Conservation (phyloP, 2,329 filamentous ascomycete genomes). For the Scedosporium boydii region DNA sequence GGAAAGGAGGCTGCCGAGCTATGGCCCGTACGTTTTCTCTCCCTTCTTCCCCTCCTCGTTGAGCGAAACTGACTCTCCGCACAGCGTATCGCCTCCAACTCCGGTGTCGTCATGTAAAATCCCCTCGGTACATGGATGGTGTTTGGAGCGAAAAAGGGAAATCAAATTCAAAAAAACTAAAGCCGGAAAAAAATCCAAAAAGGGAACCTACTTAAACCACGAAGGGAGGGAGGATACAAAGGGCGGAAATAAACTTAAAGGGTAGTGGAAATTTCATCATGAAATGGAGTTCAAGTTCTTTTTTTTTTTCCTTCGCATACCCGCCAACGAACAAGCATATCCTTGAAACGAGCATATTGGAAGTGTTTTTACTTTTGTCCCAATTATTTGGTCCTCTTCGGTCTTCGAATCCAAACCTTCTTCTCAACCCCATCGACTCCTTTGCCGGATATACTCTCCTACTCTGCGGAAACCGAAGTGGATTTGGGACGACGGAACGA, state of each 20-base stretch:
- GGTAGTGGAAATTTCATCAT: neutral
- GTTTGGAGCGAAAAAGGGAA: slow-evolving; percentile 9
- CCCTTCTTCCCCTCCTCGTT: neutral
- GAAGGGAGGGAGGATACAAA: neutral
- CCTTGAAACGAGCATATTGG: too few species aligned
- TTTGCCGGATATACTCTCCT: too few species aligned
- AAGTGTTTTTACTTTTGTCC: too few species aligned
- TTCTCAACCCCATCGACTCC: too few species aligned
- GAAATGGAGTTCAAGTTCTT: neutral
- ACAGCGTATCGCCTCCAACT: slow-evolving; percentile 99
- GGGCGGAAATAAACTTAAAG: neutral
- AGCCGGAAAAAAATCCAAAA: neutral
- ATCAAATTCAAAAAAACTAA: neutral
- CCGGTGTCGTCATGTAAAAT: slow-evolving; percentile 98
- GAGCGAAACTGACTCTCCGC: slow-evolving; percentile 20
- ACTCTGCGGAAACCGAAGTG: too few species aligned
- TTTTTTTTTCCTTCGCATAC: neutral
- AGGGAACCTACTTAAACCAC: neutral
- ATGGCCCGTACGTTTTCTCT: slow-evolving; percentile 70
- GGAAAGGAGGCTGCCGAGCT: slow-evolving; percentile 99
- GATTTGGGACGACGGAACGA: too few species aligned
- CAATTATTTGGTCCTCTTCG: too few species aligned
- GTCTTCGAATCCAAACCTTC: too few species aligned
- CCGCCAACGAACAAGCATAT: too few species aligned
- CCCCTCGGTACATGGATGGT: slow-evolving; percentile 17